Evolutionary conservation across 495 filamentous ascomycete species (phyloP).

Genomic region (Oidiodendron maius): DNA sequence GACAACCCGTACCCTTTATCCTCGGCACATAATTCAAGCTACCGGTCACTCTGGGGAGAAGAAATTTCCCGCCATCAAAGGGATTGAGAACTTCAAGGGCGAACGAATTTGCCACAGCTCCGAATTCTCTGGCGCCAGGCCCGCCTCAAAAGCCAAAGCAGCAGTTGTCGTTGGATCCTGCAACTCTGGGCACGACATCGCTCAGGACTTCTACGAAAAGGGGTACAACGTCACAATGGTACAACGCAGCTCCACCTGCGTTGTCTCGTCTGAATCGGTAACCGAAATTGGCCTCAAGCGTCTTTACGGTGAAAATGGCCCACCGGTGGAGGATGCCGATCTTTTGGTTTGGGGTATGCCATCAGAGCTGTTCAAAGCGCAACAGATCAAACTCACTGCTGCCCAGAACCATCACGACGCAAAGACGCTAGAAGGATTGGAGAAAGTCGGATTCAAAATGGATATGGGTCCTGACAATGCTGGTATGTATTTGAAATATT

Average conservation of each 20-base stretch:
- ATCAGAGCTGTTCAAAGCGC: slow-evolving; percentile 49
- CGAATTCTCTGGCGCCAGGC: slow-evolving; percentile 56
- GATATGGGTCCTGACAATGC: slow-evolving; percentile 58
- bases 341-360: slow-evolving; percentile 50
- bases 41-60: slow-evolving; percentile 63
- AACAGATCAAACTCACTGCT: slow-evolving; percentile 45
- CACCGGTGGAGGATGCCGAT: slow-evolving; percentile 58
- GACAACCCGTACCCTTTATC: slow-evolving; percentile 33
- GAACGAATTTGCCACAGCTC: slow-evolving; percentile 61
- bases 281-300: slow-evolving; percentile 28
- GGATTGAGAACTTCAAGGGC: slow-evolving; percentile 55
- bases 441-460: slow-evolving; percentile 59
- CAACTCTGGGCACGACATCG: slow-evolving; percentile 77
- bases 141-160: slow-evolving; percentile 48
- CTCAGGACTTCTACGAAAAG: slow-evolving; percentile 73
- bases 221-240: slow-evolving; percentile 77
- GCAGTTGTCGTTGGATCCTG: slow-evolving; percentile 72
- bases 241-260: slow-evolving; percentile 70
- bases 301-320: slow-evolving; percentile 58
- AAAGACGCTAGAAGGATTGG: slow-evolving; percentile 51
- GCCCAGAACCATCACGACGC: slow-evolving; percentile 44
- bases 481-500: slow-evolving; percentile 67
- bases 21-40: slow-evolving; percentile 54
- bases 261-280: slow-evolving; percentile 52
- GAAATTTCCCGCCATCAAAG: slow-evolving; percentile 55